Percentiles rank a stretch among this genome's conserved stretches.
Evolutionary conservation across 139 green algal species (phyloP).

Genomic region (Auxenochlorella pyrenoidosa): DNA sequence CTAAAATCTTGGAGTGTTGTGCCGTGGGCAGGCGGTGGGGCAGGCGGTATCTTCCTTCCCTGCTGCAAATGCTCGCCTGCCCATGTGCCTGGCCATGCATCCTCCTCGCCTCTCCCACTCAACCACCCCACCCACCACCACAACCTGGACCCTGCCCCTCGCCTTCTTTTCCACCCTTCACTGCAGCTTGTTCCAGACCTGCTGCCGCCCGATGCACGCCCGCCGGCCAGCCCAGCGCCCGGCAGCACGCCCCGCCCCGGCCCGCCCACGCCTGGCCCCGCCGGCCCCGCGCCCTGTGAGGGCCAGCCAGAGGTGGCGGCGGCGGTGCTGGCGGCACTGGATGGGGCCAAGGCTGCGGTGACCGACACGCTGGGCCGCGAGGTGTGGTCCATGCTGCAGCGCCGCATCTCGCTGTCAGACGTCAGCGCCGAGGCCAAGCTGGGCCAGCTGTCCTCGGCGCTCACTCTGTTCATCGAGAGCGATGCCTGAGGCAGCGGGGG

Average conservation of each 20-base stretch:
- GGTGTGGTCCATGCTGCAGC: conserved; percentile 28
- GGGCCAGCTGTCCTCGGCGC: conserved; percentile 25
- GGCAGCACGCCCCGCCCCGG: background rate
- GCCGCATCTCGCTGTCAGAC: conserved; percentile 15
- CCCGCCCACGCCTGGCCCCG: background rate
- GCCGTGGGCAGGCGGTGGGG: too few relatives aligned
- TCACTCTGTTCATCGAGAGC: conserved; percentile 32
- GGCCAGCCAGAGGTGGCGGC: conserved; percentile 25
- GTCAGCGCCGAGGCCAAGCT: conserved; percentile 21
- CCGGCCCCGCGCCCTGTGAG: background rate
- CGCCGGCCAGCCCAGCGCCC: conserved; percentile 9
- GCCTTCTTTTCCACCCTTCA: background rate
- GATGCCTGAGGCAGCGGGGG: background rate
- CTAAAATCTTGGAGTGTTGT: too few relatives aligned
- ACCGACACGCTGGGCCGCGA: conserved; percentile 18
- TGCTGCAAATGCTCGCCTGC: too few relatives aligned
- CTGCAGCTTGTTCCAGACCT: conserved; percentile 29
- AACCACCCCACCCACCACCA: background rate
- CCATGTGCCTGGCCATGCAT: background rate
- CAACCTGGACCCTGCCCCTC: background rate
- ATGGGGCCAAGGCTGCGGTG: background rate
- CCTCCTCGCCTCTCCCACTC: background rate
- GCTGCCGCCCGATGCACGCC: background rate
- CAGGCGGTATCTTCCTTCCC: too few relatives aligned
- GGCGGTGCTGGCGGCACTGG: conserved; percentile 11